phyloP scores from a whole-genome alignment of 768 basidiomycete species.

The Tephrocybe sp. region DNA sequence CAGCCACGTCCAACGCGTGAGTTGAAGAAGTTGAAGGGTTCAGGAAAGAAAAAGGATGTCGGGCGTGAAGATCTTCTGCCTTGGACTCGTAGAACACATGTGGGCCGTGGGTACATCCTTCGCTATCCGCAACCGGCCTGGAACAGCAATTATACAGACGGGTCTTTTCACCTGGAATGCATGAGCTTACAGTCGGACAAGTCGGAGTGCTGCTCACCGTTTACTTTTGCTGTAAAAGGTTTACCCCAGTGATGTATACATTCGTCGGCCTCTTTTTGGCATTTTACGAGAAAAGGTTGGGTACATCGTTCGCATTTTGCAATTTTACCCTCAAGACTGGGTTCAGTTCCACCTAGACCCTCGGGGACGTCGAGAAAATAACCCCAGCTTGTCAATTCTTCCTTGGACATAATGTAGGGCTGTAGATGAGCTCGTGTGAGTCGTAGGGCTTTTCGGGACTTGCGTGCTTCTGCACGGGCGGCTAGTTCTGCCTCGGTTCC shows the following conservation, averaged over 20 bases:
- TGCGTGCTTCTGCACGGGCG: slow-evolving; percentile 54
- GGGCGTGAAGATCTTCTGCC: slow-evolving; percentile 63
- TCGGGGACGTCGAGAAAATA: slow-evolving; percentile 72
- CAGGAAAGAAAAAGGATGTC: slow-evolving; percentile 69
- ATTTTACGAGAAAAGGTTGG: slow-evolving; percentile 67
- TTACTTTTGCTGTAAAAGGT: slow-evolving; percentile 56
- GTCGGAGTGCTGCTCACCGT: slow-evolving; percentile 44
- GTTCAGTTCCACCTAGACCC: slow-evolving; percentile 62
- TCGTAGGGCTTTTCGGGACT: slow-evolving; percentile 50
- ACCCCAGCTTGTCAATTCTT: slow-evolving; percentile 63
- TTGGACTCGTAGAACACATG: slow-evolving; percentile 91
- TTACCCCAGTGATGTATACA: slow-evolving; percentile 89
- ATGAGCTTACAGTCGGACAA: neutral
- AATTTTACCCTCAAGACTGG: slow-evolving; percentile 61
- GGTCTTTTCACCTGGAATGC: slow-evolving; percentile 58
- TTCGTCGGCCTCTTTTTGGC: slow-evolving; percentile 51
- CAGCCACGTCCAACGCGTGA: slow-evolving; percentile 69
- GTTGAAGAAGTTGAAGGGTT: slow-evolving; percentile 23
- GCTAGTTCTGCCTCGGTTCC: slow-evolving; percentile 71
- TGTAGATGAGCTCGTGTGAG: slow-evolving; percentile 56
- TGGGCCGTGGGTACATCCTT: slow-evolving; percentile 75
- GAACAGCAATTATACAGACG: slow-evolving; percentile 82
- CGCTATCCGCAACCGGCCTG: slow-evolving; percentile 50
- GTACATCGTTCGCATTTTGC: slow-evolving; percentile 80
- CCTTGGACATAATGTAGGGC: slow-evolving; percentile 56